Evolutionary conservation across 2,329 filamentous ascomycete genomes (phyloP).

Genomic region (Pyrenochaeta sp.): DNA sequence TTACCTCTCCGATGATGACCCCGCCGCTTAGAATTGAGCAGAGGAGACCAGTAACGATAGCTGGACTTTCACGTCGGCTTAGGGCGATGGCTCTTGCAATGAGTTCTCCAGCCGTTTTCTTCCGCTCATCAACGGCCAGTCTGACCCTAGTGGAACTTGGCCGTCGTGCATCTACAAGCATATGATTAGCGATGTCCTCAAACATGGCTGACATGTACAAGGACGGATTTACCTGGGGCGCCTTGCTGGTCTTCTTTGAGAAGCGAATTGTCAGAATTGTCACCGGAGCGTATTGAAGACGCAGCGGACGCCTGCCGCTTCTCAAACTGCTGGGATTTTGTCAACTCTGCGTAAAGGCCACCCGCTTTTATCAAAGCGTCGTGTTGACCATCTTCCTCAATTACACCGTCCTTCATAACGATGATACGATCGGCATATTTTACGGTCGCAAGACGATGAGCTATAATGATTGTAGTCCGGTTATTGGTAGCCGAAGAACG

Average conservation of each 20-base stretch:
- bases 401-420: constrained; percentile 43
- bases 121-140: constrained; percentile 1
- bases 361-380: constrained; percentile 35
- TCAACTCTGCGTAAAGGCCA: constrained; percentile 42
- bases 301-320: constrained; percentile 33
- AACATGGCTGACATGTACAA: too few relatives aligned
- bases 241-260: constrained; percentile 27
- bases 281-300: constrained; percentile 30
- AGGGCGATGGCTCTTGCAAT: constrained; percentile 33
- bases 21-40: constrained; percentile 57
- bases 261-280: constrained; percentile 7
- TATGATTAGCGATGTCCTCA: too few relatives aligned
- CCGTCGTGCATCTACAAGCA: background rate
- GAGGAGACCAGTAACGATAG: constrained; percentile 52
- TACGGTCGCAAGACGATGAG: constrained; percentile 47
- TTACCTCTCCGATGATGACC: constrained; percentile 64
- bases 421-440: constrained; percentile 47
- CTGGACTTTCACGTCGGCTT: constrained; percentile 48
- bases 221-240: too few relatives aligned
- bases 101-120: constrained; percentile 23
- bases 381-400: constrained; percentile 42
- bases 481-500: constrained; percentile 33
- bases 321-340: constrained; percentile 45
- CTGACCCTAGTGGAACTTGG: constrained; percentile 3
- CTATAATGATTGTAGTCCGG: constrained; percentile 48